Base-by-base conservation (phyloP, 495 filamentous ascomycete genomes). In the Penicillium goetzii region DNA sequence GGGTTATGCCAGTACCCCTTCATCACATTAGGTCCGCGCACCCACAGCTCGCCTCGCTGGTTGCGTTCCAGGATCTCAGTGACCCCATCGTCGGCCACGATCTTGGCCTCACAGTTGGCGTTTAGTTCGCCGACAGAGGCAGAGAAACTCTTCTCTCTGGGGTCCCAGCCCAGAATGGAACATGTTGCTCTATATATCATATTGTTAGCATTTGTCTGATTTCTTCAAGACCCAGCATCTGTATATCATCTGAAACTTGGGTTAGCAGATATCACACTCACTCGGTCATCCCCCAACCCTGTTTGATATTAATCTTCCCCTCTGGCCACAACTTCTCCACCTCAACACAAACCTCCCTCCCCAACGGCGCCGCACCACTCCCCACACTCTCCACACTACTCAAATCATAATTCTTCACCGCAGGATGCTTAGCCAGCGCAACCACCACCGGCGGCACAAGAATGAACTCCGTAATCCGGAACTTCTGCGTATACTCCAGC, bases 231-330 rank as follows among this genome's bases (percentile, higher is more conserved):
- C 23, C 45, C 25, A 7, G 30, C 15, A 30, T 51, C 2, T n/a
- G n/a, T n/a, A n/a, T n/a, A n/a, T 8, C 47, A 11, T 47, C n/a
- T 17, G 36, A 30, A 19, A 14, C 4, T 8, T 6, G 14, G 25
- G 25, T 11, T 30, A 15, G 12, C 43, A 49, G 32, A 43, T 43
- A 33, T 52, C 53, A 40, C 58, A 83, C 77, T 67, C 72, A 85
- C 82, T 93, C 90, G 0, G 90, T 93, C 87, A 93, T 91, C 7
- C 92, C 92, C 88, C 90, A 96, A 0, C 90, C 92, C 68, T 96
- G 92, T 56, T 86, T 90, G 9, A 94, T 70, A 66, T 82, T 82
- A 21, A 89, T 71, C 26, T 78, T 74, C 25, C 83, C 82, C 12
- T 76, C 74, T 4, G 82, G 82, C 80, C 88, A 88, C 23, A 88